Base-by-base conservation (phyloP, 352 stramenopile genomes). In the Phytophthora capsici region DNA sequence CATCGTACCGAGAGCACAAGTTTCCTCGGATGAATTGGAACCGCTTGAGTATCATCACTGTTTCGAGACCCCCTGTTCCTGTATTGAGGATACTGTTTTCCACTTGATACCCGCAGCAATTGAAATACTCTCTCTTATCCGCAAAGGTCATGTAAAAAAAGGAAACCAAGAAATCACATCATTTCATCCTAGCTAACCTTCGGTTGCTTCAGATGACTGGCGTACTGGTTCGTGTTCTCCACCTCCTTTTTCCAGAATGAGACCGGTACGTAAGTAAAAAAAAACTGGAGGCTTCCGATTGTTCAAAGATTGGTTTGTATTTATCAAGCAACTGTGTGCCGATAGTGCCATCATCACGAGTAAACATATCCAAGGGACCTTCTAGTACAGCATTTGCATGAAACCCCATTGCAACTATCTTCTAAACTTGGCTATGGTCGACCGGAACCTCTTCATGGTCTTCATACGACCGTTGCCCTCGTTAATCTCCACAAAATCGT, bases 91-190 rank as follows among this genome's bases (percentile, higher is more conserved):
- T 36, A 36, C 30, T 36, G 30, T 36, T 10, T 10, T 36, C 30
- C 30, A 36, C 1, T 10, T 36, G 30, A 36, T 6, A 36, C 17
- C 34, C 34, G 10, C 34, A 41, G 34, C 17, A 6, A 14, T 41
- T 41, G 34, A 14, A 13, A n/a, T 41, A 41, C 13, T 41, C 48
- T 3, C 48, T 34, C 26, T 56, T 56, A 22, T 56, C 48, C 3
- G 36, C 17, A 2, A 56, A 23, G 5, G 48, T 25, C 48, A 56
- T 45, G 48, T 45, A 56, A 10, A 13, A 56, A 56, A 20, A 41
- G 10, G 5, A 44, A 5, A 41, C 28, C 48, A 7, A 45, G 20
- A 13, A 56, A 45, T 3, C 22, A 14, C 48, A 56, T 56, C 48
- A 56, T 30, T 32, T 56, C 48, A 5, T 56, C 48, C 30, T 36